phyloP scores from a whole-genome alignment of 768 basidiomycete species.

The Lactarius hengduanensis region DNA sequence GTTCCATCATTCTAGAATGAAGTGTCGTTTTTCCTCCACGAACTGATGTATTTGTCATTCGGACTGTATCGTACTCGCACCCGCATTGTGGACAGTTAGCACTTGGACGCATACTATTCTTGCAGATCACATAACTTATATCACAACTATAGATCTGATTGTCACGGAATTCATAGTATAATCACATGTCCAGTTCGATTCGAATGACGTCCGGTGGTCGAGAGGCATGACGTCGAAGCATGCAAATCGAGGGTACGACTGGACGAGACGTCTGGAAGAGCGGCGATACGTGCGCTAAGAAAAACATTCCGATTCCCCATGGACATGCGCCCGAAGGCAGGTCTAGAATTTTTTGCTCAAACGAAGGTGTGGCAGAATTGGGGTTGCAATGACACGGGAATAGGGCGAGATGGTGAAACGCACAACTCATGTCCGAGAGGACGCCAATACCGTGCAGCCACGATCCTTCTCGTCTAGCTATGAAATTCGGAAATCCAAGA shows the following conservation, averaged over 20 bases:
- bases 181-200: slow-evolving; percentile 16
- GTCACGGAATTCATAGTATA: slow-evolving; percentile 10
- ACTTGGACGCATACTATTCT: background rate
- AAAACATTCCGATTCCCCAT: slow-evolving; percentile 5
- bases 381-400: slow-evolving; percentile 16
- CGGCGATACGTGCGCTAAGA: background rate
- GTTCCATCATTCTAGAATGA: slow-evolving; percentile 1
- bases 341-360: slow-evolving; percentile 16
- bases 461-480: background rate
- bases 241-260: background rate
- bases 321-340: slow-evolving; percentile 4
- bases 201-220: slow-evolving; percentile 18
- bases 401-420: background rate
- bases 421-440: background rate
- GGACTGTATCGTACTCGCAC: slow-evolving; percentile 19
- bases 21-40: slow-evolving; percentile 6
- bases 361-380: slow-evolving; percentile 17
- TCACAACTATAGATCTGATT: slow-evolving; percentile 11
- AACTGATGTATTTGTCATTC: slow-evolving; percentile 15
- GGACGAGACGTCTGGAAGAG: background rate
- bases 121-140: slow-evolving; percentile 24
- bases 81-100: slow-evolving; percentile 10
- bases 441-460: slow-evolving; percentile 16
- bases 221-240: slow-evolving; percentile 21
- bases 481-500: slow-evolving; percentile 8